Percentiles rank a stretch among this genome's conserved stretches.
Evolutionary conservation across 169 alveolate genomes (phyloP).

Genomic region (Nephromyces sp.): DNA sequence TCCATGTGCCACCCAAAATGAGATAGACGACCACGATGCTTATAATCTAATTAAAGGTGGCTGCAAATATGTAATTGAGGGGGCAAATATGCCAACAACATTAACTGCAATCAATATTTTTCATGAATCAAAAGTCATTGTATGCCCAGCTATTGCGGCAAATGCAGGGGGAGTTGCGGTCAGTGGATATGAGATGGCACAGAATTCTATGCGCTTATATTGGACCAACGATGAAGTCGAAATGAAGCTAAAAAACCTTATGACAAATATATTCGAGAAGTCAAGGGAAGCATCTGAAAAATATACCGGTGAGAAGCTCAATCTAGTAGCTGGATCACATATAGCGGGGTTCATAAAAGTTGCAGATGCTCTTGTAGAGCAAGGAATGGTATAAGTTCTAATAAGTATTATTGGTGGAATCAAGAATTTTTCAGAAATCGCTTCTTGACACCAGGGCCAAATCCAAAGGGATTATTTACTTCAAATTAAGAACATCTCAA

Average conservation of each 20-base stretch:
- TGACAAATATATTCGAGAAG: constrained; percentile 49
- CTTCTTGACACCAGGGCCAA: not conserved
- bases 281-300: constrained; percentile 48
- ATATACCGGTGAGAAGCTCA: constrained; percentile 47
- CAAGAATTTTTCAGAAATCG: not conserved
- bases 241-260: constrained; percentile 46
- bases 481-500: not conserved
- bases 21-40: constrained; percentile 56
- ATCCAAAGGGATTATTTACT: not conserved
- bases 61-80: constrained; percentile 56
- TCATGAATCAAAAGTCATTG: constrained; percentile 38
- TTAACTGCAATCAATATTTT: constrained; percentile 55
- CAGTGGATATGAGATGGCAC: constrained; percentile 73
- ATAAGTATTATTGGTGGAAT: not conserved
- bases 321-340: constrained; percentile 69
- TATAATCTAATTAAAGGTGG: constrained; percentile 41
- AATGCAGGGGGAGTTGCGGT: constrained; percentile 78
- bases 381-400: constrained; percentile 42
- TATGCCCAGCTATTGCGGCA: constrained; percentile 75
- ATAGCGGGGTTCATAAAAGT: constrained; percentile 70
- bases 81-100: constrained; percentile 75
- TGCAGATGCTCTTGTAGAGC: constrained; percentile 65
- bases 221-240: constrained; percentile 67
- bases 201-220: constrained; percentile 52
- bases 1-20: constrained; percentile 76